phyloP scores from a whole-genome alignment of 768 basidiomycete species.

The Naematelia encephala region DNA sequence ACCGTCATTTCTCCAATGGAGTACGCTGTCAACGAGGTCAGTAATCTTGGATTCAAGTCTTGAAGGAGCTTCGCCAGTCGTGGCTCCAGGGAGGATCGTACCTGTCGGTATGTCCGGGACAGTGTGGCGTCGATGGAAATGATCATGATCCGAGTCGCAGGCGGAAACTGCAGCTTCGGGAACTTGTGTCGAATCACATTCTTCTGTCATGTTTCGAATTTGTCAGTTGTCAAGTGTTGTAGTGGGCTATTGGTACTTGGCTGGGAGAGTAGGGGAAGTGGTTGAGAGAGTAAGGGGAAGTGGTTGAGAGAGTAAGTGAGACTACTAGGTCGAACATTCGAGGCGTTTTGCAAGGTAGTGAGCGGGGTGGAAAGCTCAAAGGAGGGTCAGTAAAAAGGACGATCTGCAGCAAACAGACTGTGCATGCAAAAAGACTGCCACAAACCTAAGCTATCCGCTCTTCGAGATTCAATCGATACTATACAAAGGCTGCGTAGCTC shows the following conservation, averaged over 20 bases:
- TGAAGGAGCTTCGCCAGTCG: background rate
- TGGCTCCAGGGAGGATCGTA: background rate
- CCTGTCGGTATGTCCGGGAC: background rate
- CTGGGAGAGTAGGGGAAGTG: background rate
- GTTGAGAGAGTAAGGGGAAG: background rate
- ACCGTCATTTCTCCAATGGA: too few relatives aligned
- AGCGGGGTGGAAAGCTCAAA: background rate
- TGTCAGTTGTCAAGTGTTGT: background rate
- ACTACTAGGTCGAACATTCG: background rate
- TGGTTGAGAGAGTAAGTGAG: background rate
- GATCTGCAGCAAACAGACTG: background rate
- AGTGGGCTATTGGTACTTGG: background rate
- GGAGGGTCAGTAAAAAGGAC: background rate
- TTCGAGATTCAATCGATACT: background rate
- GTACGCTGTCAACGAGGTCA: background rate
- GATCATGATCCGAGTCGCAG: background rate
- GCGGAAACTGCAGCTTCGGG: background rate
- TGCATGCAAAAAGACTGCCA: background rate
- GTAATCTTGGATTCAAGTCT: background rate
- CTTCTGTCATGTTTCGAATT: background rate
- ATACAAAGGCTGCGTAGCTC: background rate
- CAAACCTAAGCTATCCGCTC: background rate
- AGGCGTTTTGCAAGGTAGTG: background rate
- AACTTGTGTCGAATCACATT: background rate
- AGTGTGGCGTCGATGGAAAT: background rate